Evolutionary conservation across 2,329 filamentous ascomycete genomes (phyloP).

Genomic region (Verticillium albo-atrum): DNA sequence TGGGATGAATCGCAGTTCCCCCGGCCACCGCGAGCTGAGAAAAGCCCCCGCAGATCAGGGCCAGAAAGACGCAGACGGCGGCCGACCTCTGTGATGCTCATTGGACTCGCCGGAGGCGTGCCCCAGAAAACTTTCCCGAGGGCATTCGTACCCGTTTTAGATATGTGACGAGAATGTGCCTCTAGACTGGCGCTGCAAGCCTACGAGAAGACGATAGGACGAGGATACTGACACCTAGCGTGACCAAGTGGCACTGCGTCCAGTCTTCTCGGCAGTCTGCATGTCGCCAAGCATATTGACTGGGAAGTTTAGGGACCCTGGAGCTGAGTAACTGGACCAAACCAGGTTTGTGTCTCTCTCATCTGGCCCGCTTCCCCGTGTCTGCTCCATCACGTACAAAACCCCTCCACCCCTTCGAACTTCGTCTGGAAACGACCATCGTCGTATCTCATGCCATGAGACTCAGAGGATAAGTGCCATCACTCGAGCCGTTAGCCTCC

Average conservation of each 20-base stretch:
- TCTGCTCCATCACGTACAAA: not conserved
- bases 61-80: not conserved
- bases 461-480: not conserved
- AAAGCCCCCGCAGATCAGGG: not conserved
- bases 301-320: not conserved
- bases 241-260: not conserved
- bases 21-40: not conserved
- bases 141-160: not conserved
- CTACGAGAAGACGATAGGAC: not conserved
- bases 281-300: not conserved
- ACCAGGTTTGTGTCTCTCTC: not conserved
- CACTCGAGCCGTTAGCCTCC: conserved; percentile 3
- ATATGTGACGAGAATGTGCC: not conserved
- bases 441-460: not conserved
- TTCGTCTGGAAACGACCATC: not conserved
- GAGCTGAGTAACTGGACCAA: not conserved
- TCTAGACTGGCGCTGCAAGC: not conserved
- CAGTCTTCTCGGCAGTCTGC: not conserved
- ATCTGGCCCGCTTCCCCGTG: not conserved
- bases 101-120: not conserved
- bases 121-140: not conserved
- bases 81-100: not conserved
- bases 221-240: not conserved
- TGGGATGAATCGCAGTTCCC: too few species aligned
- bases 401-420: not conserved